A percentile compares a stretch with the other conserved stretches of the same genome.
Evolutionary conservation across 1,139 yeast genomes (phyloP).

Genomic region (Candida sp.): DNA sequence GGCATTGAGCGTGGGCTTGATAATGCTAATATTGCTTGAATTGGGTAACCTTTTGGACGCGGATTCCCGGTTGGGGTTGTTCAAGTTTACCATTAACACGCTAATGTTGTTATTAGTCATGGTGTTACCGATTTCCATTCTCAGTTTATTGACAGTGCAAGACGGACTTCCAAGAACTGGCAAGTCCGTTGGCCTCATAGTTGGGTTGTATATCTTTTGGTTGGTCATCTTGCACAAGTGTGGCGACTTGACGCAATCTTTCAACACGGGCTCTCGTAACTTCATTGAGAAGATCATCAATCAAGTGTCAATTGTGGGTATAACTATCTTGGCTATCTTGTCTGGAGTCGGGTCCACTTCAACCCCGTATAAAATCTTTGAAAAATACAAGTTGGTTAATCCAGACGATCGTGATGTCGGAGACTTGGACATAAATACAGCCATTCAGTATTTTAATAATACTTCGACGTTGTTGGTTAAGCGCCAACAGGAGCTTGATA

Average conservation of each 20-base stretch:
- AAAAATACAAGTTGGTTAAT: conserved; percentile 8
- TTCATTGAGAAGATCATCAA: conserved; percentile 50
- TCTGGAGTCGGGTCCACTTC: conserved; percentile 80
- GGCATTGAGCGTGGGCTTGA: conserved; percentile 36
- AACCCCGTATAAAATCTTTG: conserved; percentile 47
- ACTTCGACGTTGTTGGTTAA: conserved; percentile 37
- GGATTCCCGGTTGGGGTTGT: conserved; percentile 26
- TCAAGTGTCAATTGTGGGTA: conserved; percentile 71
- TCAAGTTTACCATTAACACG: conserved; percentile 35
- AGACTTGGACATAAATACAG: conserved; percentile 29
- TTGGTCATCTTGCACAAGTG: conserved; percentile 36
- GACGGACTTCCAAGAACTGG: conserved; percentile 24
- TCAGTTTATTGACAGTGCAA: conserved; percentile 33
- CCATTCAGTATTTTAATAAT: conserved; percentile 43
- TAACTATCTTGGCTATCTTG: conserved; percentile 69
- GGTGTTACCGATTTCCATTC: conserved; percentile 37
- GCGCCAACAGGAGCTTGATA: conserved; percentile 35
- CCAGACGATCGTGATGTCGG: conserved; percentile 13
- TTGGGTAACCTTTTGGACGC: conserved; percentile 29
- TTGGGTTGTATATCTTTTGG: conserved; percentile 31
- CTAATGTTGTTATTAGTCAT: conserved; percentile 35
- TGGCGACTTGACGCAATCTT: conserved; percentile 38
- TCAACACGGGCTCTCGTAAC: conserved; percentile 16
- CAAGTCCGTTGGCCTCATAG: conserved; percentile 8
- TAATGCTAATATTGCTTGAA: conserved; percentile 43